Base-by-base conservation (phyloP, 805 yeast species). In the Nakazawaea wickerhamii region DNA sequence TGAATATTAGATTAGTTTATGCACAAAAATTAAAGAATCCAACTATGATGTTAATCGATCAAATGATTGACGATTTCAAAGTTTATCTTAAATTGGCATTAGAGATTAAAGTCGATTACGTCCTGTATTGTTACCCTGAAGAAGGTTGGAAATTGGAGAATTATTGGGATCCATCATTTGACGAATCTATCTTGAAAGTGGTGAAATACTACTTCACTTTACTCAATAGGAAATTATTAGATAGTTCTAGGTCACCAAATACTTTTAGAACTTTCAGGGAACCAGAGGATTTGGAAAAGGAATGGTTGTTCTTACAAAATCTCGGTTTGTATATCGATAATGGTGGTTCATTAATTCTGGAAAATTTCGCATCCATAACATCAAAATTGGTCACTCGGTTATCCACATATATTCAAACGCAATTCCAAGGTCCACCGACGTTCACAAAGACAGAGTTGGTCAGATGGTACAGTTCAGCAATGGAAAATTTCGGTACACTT, bases 41-140 rank as follows among this genome's bases (percentile, higher is more conserved):
- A 1, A 89, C 97, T 0, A 77, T 90, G 79, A 84, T 88, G 89
- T 86, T 88, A 81, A 86, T 93, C 51, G 99, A 93, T 60, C 96
- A 91, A 62, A 83, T 88, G 74, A 75, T 91, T 47, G 89, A 79
- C 36, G 95, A 88, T 58, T 84, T 91, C 57, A 81, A 81, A 50
- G 73, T 81, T 2, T 88, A 87, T 57, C 75, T 91, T 44, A 73
- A 76, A 37, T 66, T 89, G 26, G 90, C 95, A 0, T 70, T 87
- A 14, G 84, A 79, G 49, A 76, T 89, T 39, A 81, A 88, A 56
- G 77, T 75, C 44, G 78, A 87, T 0, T 73, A 83, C 36, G 62
- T 71, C 21, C 81, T 75, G 37, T 82, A 79, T 51, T 70, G 77
- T 50, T 73, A 63, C 27, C 77, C 84, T 0, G 74, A 71, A 36